Base-by-base conservation (phyloP, 2,329 filamentous ascomycete species). In the Meredithiella fracta region DNA sequence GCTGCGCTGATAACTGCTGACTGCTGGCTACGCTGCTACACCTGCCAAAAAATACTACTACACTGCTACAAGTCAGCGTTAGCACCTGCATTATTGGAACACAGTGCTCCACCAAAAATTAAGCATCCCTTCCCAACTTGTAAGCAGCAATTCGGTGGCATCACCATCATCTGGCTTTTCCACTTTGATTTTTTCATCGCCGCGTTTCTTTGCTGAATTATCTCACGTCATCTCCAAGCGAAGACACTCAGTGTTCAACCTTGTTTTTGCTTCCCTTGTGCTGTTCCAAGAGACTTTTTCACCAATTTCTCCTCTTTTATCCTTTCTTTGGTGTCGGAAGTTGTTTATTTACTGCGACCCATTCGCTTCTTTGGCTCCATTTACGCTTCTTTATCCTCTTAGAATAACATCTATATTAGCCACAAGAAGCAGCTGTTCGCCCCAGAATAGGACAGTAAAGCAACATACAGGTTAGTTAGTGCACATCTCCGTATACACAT, bases 61-160 rank as follows among this genome's bases (percentile, higher is more conserved):
- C 29, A n/a, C n/a, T n/a, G 29, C 29, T 34, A 34, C 29, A 34
- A n/a, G n/a, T n/a, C n/a, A n/a, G n/a, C n/a, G 29, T 11, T 11
- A 34, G 29, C 29, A 34, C 29, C 29, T 34, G 29, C 29, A 34
- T 34, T 34, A 34, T 44, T 44, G 40, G 11, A 38, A n/a, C 37
- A n/a, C n/a, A 44, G 40, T 44, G 40, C 40, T 44, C 40, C 40
- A 44, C 40, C 14, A 44, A 44, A 44, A 44, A n/a, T 44, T 44
- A 44, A 44, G 40, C 14, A n/a, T 44, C 20, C 20, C 20, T 44
- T 44, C 20, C 20, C 20, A 22, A n/a, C 15, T 44, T n/a, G 15
- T 22, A 44, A 22, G 15, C 5, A 38, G 37, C 40, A 44, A 44
- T 5, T 34, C 29, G 11, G 5, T 34, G 29, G 29, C 29, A 34